These are phyloP conservation scores for Didymella pinodella DNA, from an alignment of 2,329 filamentous ascomycete genomes.

Conservation along the genomic window DNA sequence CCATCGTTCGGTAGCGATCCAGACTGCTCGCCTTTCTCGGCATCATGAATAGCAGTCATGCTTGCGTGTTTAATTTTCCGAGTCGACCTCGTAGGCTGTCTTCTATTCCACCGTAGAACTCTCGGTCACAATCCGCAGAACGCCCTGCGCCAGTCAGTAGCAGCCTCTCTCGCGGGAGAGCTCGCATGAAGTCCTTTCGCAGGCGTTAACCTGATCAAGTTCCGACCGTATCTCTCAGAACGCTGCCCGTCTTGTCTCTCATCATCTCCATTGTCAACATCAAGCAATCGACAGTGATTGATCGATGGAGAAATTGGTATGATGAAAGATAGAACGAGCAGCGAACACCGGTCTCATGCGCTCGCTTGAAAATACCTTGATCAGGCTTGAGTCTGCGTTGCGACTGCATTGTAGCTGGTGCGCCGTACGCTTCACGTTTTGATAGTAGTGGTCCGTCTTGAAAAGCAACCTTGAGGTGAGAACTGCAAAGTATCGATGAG, in stretches of 20 bases:
- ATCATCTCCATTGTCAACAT: not conserved
- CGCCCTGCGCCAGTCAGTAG: constrained; percentile 48
- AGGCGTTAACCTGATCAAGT: constrained; percentile 64
- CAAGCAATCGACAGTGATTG: too few species aligned
- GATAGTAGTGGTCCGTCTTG: not conserved
- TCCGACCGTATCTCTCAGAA: constrained; percentile 64
- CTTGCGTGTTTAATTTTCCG: not conserved
- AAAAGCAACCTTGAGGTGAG: too few species aligned
- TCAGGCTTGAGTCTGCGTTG: constrained; percentile 45
- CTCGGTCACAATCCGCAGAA: not conserved
- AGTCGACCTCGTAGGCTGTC: not conserved
- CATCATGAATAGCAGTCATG: constrained; percentile 1
- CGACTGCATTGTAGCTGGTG: constrained; percentile 39
- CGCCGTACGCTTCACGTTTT: constrained; percentile 33
- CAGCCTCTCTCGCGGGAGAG: constrained; percentile 23
- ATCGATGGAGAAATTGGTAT: not conserved
- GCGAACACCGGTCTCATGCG: constrained; percentile 52
- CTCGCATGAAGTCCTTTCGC: constrained; percentile 63
- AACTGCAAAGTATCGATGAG: not conserved
- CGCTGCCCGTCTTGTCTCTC: constrained; percentile 21
- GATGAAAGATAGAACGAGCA: constrained; percentile 6
- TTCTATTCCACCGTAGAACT: not conserved
- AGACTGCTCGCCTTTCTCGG: constrained; percentile 25
- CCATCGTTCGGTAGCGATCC: constrained; percentile 24
- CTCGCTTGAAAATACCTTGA: constrained; percentile 49